A percentile compares a stretch with the other conserved stretches of the same genome.
Evolutionary conservation across 192 early-diverging fungal species (phyloP).

Genomic region (Coemansia sp.): DNA sequence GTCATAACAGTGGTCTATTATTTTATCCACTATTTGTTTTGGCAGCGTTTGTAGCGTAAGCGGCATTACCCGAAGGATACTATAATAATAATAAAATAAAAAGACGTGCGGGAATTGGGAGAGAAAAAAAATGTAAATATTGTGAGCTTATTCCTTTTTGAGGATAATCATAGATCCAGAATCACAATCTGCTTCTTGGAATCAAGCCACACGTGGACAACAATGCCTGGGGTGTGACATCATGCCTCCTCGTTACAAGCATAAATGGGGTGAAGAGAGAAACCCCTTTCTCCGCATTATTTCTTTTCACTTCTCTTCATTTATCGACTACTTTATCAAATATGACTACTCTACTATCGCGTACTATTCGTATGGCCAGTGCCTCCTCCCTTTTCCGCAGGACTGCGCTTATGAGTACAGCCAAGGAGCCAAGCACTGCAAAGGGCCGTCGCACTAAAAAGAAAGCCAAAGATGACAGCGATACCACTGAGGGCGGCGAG

Average conservation of each 20-base stretch:
- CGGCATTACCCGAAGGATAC: constrained; percentile 8
- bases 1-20: constrained; percentile 29
- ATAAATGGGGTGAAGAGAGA: neutral
- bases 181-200: neutral
- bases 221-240: neutral
- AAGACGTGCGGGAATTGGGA: neutral
- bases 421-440: neutral
- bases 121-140: neutral
- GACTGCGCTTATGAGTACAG: neutral
- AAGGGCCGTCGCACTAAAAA: constrained; percentile 18
- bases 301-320: constrained; percentile 7
- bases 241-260: neutral
- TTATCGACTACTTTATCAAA: neutral
- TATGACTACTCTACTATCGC: neutral
- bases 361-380: neutral
- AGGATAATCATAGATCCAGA: neutral
- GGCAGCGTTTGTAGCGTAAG: constrained; percentile 39
- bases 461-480: constrained; percentile 5
- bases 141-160: neutral
- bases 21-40: constrained; percentile 32
- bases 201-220: neutral
- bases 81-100: neutral
- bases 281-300: neutral
- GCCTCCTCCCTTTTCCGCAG: neutral
- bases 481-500: neutral